Evolutionary conservation across 169 alveolate species (phyloP).

Genomic region (Plasmodium yoelii): DNA sequence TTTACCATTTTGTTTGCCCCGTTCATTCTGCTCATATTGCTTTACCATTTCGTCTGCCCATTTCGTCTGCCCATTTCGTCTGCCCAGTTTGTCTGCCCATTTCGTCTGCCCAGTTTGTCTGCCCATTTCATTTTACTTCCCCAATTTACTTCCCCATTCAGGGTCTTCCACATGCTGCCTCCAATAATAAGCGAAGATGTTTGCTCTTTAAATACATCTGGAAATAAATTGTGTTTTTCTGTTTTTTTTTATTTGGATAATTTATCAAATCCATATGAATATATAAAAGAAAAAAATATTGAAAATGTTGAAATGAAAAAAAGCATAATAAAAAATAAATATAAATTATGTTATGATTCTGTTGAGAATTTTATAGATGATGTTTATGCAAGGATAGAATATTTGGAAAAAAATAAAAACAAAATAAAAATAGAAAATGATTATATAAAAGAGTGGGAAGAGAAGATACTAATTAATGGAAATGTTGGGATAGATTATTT

Average conservation of each 20-base stretch:
- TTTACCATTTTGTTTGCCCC: too few species aligned
- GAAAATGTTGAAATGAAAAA: conserved; percentile 21
- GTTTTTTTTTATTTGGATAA: conserved; percentile 83
- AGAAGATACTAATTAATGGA: conserved; percentile 43
- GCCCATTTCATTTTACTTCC: conserved; percentile 57
- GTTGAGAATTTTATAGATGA: conserved; percentile 63
- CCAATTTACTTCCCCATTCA: background rate
- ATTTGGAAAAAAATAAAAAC: background rate
- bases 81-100: background rate
- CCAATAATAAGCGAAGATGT: conserved; percentile 88
- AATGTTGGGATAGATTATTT: background rate
- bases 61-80: too few species aligned
- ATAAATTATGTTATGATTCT: conserved; percentile 35
- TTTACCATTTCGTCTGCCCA: too few species aligned
- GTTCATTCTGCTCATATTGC: too few species aligned
- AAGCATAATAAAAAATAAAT: conserved; percentile 19
- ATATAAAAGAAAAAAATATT: background rate
- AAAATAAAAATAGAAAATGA: too few species aligned
- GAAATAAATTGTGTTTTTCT: conserved; percentile 89
- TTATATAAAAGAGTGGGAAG: conserved; percentile 10
- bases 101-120: conserved; percentile 34
- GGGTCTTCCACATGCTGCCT: conserved; percentile 90
- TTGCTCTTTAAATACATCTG: conserved; percentile 90
- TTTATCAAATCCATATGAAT: conserved; percentile 38
- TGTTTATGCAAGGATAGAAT: conserved; percentile 10